Conservation (phyloP, 768 basidiomycete species). For the Rhodotorula kratochvilovae region DNA sequence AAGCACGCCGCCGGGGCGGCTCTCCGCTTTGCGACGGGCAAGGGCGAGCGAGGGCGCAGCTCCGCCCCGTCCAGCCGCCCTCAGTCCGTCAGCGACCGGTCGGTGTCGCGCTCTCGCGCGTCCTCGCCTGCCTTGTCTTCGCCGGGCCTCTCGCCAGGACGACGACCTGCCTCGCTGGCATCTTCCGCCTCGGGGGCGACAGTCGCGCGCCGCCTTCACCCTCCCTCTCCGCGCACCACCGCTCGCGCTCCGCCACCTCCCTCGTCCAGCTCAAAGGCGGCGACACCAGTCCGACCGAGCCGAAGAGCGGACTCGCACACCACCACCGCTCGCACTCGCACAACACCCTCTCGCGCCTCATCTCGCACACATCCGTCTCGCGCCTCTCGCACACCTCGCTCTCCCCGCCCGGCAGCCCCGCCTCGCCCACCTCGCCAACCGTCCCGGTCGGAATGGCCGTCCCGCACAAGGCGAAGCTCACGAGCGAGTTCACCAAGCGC, state of each 20-base stretch:
- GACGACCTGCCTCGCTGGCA: not conserved
- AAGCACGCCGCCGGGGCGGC: constrained; percentile 4
- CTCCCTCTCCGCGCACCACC: not conserved
- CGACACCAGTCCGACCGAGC: not conserved
- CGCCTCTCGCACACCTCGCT: not conserved
- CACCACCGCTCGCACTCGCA: constrained; percentile 12
- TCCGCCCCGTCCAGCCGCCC: not conserved
- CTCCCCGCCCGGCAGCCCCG: not conserved
- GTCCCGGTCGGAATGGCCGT: not conserved
- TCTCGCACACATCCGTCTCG: not conserved
- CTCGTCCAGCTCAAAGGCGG: constrained; percentile 1
- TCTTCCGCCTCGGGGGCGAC: not conserved
- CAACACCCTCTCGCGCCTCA: constrained; percentile 3
- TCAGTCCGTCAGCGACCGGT: not conserved
- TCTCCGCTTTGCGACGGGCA: not conserved
- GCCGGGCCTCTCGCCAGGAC: constrained; percentile 3
- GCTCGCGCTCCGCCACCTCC: not conserved
- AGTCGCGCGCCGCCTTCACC: not conserved
- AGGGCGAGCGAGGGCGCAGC: not conserved
- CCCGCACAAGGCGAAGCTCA: constrained; percentile 20
- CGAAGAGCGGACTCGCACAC: not conserved
- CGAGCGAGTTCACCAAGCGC: constrained; percentile 24
- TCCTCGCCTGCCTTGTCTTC: not conserved
- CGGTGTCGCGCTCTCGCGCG: constrained; percentile 4
- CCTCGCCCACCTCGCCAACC: not conserved